Conservation (phyloP, 2,329 filamentous ascomycete species). For the Ceratocystis lukuohia region DNA sequence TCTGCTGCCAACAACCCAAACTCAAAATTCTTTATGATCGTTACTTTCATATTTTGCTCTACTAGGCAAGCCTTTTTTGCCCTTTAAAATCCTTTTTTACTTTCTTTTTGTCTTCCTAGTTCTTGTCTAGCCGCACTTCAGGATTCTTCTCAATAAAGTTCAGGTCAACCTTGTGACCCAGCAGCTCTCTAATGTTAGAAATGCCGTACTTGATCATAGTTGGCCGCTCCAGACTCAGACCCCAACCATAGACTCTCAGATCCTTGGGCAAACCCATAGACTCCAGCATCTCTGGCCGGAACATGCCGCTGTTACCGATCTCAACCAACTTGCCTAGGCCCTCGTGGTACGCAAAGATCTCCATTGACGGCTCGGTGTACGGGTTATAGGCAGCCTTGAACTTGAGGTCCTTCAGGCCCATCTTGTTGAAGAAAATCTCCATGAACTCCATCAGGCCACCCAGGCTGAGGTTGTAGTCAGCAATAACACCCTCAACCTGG, state of each 20-base stretch:
- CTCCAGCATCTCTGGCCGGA: conserved; percentile 93
- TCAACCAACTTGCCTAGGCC: conserved; percentile 85
- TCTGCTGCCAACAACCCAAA: background rate
- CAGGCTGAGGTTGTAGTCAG: conserved; percentile 83
- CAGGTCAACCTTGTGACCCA: conserved; percentile 92
- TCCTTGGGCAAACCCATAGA: conserved; percentile 87
- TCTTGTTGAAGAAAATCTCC: conserved; percentile 89
- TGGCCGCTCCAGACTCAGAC: conserved; percentile 78
- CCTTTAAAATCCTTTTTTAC: conserved; percentile 7
- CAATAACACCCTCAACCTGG: conserved; percentile 96
- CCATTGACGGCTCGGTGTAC: conserved; percentile 92
- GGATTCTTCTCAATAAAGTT: conserved; percentile 85
- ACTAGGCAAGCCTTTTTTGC: background rate
- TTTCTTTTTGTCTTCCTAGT: conserved; percentile 34
- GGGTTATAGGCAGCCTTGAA: conserved; percentile 98
- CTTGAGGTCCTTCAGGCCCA: conserved; percentile 71
- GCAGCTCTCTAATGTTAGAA: conserved; percentile 78
- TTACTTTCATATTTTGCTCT: background rate
- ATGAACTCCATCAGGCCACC: conserved; percentile 89
- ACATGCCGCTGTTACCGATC: conserved; percentile 98
- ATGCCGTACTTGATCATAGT: conserved; percentile 96
- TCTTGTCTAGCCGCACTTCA: conserved; percentile 78
- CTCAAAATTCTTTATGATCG: background rate
- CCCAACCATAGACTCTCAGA: conserved; percentile 88
- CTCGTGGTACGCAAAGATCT: conserved; percentile 92